Conservation (phyloP, 768 basidiomycete species). For the Phanerochaete sordida region DNA sequence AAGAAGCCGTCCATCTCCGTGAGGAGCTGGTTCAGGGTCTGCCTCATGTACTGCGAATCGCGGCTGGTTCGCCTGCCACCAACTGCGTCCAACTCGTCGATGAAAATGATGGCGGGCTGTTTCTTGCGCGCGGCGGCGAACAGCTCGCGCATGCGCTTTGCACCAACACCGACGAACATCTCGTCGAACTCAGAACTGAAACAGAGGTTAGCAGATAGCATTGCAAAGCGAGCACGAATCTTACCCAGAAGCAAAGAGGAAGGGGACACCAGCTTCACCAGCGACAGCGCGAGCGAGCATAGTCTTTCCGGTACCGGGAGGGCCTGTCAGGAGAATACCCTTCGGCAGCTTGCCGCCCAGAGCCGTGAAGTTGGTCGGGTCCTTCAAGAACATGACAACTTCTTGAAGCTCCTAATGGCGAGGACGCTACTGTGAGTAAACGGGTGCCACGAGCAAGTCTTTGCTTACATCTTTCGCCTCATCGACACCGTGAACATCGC, state of each 20-base stretch:
- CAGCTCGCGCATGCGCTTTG: conserved; percentile 92
- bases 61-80: conserved; percentile 83
- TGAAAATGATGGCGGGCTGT: conserved; percentile 97
- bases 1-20: conserved; percentile 98
- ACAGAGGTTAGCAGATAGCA: conserved; percentile 10
- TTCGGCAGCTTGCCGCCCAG: conserved; percentile 94
- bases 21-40: conserved; percentile 93
- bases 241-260: conserved; percentile 93
- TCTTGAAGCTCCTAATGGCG: conserved; percentile 81
- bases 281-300: conserved; percentile 96
- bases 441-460: not conserved
- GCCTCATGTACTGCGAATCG: conserved; percentile 88
- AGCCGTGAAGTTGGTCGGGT: conserved; percentile 84
- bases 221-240: conserved; percentile 16
- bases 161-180: conserved; percentile 95
- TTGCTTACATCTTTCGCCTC: conserved; percentile 84
- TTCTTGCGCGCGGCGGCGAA: conserved; percentile 93
- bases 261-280: conserved; percentile 96
- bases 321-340: conserved; percentile 87
- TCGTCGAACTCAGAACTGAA: conserved; percentile 91
- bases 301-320: conserved; percentile 96
- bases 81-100: conserved; percentile 94
- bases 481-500: conserved; percentile 95
- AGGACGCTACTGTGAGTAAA: not conserved
- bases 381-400: conserved; percentile 92